Conservation (phyloP, 257 asterid genomes). For the Solanum sitiens region DNA sequence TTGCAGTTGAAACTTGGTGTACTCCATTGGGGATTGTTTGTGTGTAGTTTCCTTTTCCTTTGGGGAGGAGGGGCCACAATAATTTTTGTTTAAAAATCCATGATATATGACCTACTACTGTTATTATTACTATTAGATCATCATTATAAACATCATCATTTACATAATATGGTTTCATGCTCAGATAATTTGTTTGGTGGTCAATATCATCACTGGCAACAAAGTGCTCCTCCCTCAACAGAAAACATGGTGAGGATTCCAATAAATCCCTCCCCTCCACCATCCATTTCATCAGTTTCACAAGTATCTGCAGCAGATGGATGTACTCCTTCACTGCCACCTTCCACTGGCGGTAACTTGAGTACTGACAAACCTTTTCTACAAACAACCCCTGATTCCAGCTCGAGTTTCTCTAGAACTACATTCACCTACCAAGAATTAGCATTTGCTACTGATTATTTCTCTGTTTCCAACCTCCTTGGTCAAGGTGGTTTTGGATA, state of each 20-base stretch:
- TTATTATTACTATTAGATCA: no score
- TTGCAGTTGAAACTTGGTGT: neutral
- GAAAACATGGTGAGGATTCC: constrained; percentile 8
- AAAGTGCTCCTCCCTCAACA: constrained; percentile 18
- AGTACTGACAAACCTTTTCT: constrained; percentile 18
- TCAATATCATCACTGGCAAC: constrained; percentile 25
- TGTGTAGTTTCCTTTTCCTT: neutral
- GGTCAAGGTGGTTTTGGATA: constrained; percentile 93
- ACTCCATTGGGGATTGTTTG: neutral
- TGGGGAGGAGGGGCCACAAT: neutral
- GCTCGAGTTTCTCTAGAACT: constrained; percentile 22
- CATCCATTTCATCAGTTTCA: constrained; percentile 12
- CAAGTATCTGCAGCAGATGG: constrained; percentile 28
- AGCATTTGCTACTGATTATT: constrained; percentile 53
- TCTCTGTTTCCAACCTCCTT: constrained; percentile 51
- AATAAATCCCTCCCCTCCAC: constrained; percentile 19
- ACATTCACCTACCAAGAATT: constrained; percentile 72
- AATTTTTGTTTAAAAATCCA: neutral
- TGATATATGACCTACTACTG: neutral
- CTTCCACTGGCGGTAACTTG: constrained; percentile 32
- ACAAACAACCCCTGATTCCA: constrained; percentile 10
- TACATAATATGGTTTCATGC: neutral
- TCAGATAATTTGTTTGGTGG: constrained; percentile 28
- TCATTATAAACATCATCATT: neutral
- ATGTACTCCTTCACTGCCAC: constrained; percentile 24